phyloP scores from a whole-genome alignment of 495 filamentous ascomycete species.

The Tuber umbilicatum region DNA sequence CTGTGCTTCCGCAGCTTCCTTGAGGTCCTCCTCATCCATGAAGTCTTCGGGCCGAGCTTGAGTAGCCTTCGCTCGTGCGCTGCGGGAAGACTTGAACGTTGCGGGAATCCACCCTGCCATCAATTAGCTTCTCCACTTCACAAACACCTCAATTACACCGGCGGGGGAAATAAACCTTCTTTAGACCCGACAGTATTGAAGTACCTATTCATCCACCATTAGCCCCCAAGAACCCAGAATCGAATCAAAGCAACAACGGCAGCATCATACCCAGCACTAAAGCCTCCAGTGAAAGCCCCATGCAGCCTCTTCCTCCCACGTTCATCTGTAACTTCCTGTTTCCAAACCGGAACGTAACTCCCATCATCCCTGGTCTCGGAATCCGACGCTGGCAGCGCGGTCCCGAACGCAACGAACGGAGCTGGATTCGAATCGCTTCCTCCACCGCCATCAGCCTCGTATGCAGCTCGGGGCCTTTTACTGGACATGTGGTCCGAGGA shows the following conservation, averaged over 20 bases:
- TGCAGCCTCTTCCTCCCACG: slow-evolving; percentile 84
- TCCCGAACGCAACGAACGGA: slow-evolving; percentile 77
- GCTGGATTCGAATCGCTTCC: slow-evolving; percentile 57
- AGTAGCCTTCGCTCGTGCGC: slow-evolving; percentile 66
- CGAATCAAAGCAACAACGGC: slow-evolving; percentile 4
- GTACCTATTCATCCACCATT: slow-evolving; percentile 54
- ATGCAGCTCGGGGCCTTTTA: slow-evolving; percentile 72
- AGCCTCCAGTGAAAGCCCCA: slow-evolving; percentile 94
- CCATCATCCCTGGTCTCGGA: slow-evolving; percentile 78
- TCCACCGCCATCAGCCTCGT: slow-evolving; percentile 61
- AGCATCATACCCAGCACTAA: slow-evolving; percentile 74
- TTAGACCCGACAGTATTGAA: slow-evolving; percentile 98
- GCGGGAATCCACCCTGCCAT: slow-evolving; percentile 70
- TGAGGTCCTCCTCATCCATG: slow-evolving; percentile 96
- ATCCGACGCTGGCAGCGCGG: slow-evolving; percentile 74
- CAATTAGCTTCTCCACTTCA: not conserved
- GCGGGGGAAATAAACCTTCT: slow-evolving; percentile 52
- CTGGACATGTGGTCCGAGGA: slow-evolving; percentile 54
- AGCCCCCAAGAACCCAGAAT: not conserved
- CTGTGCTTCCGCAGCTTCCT: slow-evolving; percentile 72
- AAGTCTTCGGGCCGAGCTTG: slow-evolving; percentile 72
- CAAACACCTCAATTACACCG: slow-evolving; percentile 7
- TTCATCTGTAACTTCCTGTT: slow-evolving; percentile 94
- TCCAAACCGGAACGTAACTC: slow-evolving; percentile 90
- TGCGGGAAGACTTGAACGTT: slow-evolving; percentile 83